Conservation (phyloP, 192 early-diverging fungal species). For the Diversispora epigaea region DNA sequence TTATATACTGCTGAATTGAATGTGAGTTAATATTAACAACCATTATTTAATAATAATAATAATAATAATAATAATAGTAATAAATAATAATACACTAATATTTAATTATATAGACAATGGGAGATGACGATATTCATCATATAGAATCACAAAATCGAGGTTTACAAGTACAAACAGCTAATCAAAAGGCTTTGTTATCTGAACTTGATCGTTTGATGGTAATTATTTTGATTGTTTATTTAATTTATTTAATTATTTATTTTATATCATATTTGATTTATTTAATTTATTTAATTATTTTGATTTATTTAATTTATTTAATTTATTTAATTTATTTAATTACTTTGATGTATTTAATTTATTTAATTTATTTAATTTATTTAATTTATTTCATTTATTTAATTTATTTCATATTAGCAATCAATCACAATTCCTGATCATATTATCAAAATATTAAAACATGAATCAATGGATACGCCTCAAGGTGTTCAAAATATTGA, state of each 20-base stretch:
- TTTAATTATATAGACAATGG: constrained; percentile 68
- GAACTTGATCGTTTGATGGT: constrained; percentile 85
- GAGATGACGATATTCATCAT: constrained; percentile 90
- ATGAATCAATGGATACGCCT: constrained; percentile 63
- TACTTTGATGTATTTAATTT: neutral
- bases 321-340: neutral
- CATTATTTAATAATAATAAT: no score
- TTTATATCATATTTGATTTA: no score
- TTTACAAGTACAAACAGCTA: constrained; percentile 83
- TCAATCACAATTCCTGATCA: constrained; percentile 64
- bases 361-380: no score
- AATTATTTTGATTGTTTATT: constrained; percentile 24
- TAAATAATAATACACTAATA: neutral
- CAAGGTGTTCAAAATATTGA: constrained; percentile 61
- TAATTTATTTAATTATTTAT: neutral
- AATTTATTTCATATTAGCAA: constrained; percentile 30
- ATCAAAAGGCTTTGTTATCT: constrained; percentile 81
- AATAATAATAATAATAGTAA: no score
- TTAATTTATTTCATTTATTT: neutral
- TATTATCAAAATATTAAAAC: constrained; percentile 60
- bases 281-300: no score
- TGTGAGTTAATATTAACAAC: constrained; percentile 39
- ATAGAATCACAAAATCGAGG: constrained; percentile 91
- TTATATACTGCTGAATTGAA: constrained; percentile 87
- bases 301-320: neutral